A percentile compares a stretch with the other conserved stretches of the same genome.
Evolutionary conservation across 2,329 filamentous ascomycete genomes (phyloP).

Genomic region (Xylaria digitata): DNA sequence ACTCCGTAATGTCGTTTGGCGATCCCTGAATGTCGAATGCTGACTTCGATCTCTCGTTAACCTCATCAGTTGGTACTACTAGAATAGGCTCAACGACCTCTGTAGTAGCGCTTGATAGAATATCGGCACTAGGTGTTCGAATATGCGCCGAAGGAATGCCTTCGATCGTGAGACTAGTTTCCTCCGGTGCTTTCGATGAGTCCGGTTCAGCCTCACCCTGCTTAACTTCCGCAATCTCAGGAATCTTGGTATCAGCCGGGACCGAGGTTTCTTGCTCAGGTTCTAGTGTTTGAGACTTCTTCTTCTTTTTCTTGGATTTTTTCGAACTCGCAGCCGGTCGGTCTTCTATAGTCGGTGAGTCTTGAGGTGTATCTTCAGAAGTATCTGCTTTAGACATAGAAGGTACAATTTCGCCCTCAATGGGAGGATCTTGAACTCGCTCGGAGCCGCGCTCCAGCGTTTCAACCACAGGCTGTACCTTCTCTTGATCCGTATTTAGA

Average conservation of each 20-base stretch:
- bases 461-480: not conserved
- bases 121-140: not conserved
- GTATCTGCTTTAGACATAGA: conserved; percentile 11
- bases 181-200: conserved; percentile 10
- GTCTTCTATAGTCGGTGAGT: conserved; percentile 27
- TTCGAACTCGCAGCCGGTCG: conserved; percentile 24
- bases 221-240: not conserved
- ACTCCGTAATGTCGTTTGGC: not conserved
- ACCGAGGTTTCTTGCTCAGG: not conserved
- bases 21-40: conserved; percentile 5
- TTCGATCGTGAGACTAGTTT: conserved; percentile 2
- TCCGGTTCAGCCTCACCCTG: conserved; percentile 12
- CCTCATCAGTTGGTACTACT: not conserved
- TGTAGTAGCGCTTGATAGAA: not conserved
- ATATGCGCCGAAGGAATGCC: conserved; percentile 6
- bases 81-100: not conserved
- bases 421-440: not conserved
- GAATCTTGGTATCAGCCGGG: not conserved
- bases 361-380: conserved; percentile 26
- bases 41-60: not conserved
- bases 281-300: conserved; percentile 18
- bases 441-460: not conserved
- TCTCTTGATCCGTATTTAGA: not conserved
- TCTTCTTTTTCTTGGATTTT: conserved; percentile 38
- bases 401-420: conserved; percentile 7